Percentiles rank a stretch among this genome's conserved stretches.
phyloP scores from a whole-genome alignment of 495 filamentous ascomycete genomes.

The Oleoguttula mirabilis region DNA sequence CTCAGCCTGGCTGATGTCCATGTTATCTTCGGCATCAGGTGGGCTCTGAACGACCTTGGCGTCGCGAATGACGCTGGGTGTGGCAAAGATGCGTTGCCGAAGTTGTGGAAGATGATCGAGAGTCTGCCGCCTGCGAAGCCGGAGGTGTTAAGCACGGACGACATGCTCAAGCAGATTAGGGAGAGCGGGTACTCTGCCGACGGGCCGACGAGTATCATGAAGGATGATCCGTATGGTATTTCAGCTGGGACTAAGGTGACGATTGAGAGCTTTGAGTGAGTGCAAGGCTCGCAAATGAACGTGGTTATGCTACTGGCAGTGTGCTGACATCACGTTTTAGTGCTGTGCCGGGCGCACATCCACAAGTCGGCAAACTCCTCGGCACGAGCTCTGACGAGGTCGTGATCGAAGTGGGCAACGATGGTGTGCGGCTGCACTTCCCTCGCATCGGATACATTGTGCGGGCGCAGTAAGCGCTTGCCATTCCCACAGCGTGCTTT shows the following conservation, averaged over 20 bases:
- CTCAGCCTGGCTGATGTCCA: constrained; percentile 19
- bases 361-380: constrained; percentile 19
- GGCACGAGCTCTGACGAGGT: constrained; percentile 14
- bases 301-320: no score
- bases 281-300: background rate
- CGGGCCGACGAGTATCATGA: background rate
- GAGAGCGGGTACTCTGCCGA: constrained; percentile 1
- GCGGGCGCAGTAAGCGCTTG: background rate
- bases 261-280: constrained; percentile 22
- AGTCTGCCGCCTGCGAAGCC: constrained; percentile 9
- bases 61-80: constrained; percentile 12
- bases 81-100: constrained; percentile 18
- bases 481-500: no score
- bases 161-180: constrained; percentile 13
- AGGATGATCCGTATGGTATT: constrained; percentile 15
- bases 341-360: constrained; percentile 15
- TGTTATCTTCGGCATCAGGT: constrained; percentile 15
- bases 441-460: constrained; percentile 18
- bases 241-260: constrained; percentile 8
- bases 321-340: no score
- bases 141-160: constrained; percentile 8
- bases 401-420: constrained; percentile 18
- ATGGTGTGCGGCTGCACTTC: constrained; percentile 19
- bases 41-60: constrained; percentile 18
- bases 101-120: constrained; percentile 17